Evolutionary conservation across 148 eudicot species (phyloP), one percentile per base, ranked within the genome.

Genomic region (Dianthus caryophyllus): DNA sequence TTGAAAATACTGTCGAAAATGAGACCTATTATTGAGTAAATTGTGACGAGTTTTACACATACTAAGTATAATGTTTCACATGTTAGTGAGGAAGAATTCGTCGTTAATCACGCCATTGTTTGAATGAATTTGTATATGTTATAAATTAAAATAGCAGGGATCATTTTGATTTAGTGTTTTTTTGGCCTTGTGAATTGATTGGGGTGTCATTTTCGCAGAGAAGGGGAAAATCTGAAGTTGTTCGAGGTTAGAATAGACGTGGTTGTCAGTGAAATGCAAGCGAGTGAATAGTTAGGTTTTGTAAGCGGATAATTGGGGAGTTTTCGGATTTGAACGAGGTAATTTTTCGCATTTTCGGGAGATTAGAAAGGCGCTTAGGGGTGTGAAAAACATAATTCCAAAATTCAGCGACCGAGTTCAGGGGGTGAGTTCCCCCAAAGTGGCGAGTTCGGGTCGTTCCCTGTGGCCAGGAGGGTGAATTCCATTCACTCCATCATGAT

Each of bases 341-440:
- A 60, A 63, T 25, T 1, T 63, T 44, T 36, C 68, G 36, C 16
- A 62, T 20, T 18, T 21, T 16, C 49, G 44, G 66, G 41, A 61
- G 46, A 33, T 64, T 47, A 47, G 48, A 57, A 46, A 27, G 60
- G 69, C 51, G 18, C 17, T 56, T 49, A 6, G 61, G 77, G 73
- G 51, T 68, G 70, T 66, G 72, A 62, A 66, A 48, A 73, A 51
- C 62, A 77, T 64, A 49, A 60, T 77, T 80, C 70, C 89, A 81
- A 83, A 71, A 87, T 88, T 75, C 78, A 84, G 84, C 88, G 86
- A 66, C 82, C 75, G 75, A 80, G 83, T 74, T 82, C 96, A 77
- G 93, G 97, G 92, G 96, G 90, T 66, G 96, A 88, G 65, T 78
- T 91, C 83, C 88, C 88, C 85, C 85, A 75, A 79, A 77, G 82